These are phyloP conservation scores for Pilaira anomala DNA, from an alignment of 192 early-diverging fungal species.

Conservation along the genomic window DNA sequence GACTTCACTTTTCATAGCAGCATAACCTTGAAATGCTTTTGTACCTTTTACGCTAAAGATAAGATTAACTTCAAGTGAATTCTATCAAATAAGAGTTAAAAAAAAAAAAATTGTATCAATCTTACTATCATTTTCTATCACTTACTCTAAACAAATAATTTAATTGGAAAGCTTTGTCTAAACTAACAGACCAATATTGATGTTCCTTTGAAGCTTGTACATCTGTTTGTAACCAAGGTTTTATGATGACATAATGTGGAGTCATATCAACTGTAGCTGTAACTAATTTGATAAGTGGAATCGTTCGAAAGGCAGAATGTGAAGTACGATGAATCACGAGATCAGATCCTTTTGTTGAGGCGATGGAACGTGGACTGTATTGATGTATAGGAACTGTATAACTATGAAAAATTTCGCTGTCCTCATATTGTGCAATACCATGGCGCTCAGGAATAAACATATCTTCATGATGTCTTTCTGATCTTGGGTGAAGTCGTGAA, in stretches of 20 bases:
- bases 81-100: background rate
- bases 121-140: background rate
- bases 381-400: background rate
- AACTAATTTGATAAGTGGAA: too few species aligned
- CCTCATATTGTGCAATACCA: background rate
- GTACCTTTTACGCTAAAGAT: constrained; percentile 3
- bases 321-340: too few species aligned
- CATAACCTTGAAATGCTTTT: constrained; percentile 8
- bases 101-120: background rate
- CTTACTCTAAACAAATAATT: constrained; percentile 10
- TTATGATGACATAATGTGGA: constrained; percentile 1
- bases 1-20: background rate
- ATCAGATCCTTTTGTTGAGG: background rate
- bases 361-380: background rate
- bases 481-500: background rate
- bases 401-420: background rate
- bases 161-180: background rate
- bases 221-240: background rate
- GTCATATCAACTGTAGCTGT: too few species aligned
- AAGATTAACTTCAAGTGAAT: background rate
- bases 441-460: background rate
- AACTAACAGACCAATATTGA: background rate
- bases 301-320: too few species aligned
- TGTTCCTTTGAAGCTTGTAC: background rate
- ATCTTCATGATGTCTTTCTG: background rate